A percentile compares a stretch with the other conserved stretches of the same genome.
Evolutionary conservation across 805 yeast species (phyloP).

Genomic region (Kodamaea restingae): DNA sequence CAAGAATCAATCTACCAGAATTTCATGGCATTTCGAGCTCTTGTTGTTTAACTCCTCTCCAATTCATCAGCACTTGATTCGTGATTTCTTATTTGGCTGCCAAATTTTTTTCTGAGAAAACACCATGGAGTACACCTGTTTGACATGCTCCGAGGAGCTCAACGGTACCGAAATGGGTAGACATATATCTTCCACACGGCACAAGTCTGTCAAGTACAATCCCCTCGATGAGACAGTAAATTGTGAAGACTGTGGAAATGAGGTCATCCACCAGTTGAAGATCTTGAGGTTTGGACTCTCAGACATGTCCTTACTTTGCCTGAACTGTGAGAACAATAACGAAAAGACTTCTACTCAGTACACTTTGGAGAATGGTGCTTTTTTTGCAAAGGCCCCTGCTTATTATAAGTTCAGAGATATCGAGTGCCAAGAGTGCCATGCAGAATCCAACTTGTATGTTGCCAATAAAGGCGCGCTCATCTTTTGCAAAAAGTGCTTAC

Average conservation of each 20-base stretch:
- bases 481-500: constrained; percentile 43
- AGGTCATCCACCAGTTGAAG: constrained; percentile 50
- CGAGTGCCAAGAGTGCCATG: constrained; percentile 43
- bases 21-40: too few relatives aligned
- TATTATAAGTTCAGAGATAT: constrained; percentile 51
- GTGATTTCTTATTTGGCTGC: constrained; percentile 2
- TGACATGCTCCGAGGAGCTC: constrained; percentile 39
- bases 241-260: constrained; percentile 55
- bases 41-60: too few relatives aligned
- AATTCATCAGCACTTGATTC: too few relatives aligned
- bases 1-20: too few relatives aligned
- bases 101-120: constrained; percentile 1
- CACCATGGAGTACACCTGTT: constrained; percentile 33
- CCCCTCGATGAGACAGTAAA: constrained; percentile 39
- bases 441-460: constrained; percentile 40
- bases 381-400: constrained; percentile 44
- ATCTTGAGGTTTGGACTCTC: constrained; percentile 52
- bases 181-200: constrained; percentile 52
- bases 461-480: constrained; percentile 22
- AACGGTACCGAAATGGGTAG: constrained; percentile 43
- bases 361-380: constrained; percentile 50
- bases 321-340: constrained; percentile 32
- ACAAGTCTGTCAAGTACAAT: constrained; percentile 40
- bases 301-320: constrained; percentile 50
- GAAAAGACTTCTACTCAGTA: constrained; percentile 49